phyloP scores from a whole-genome alignment of 2,329 filamentous ascomycete genomes.

The Ascochyta fabae region DNA sequence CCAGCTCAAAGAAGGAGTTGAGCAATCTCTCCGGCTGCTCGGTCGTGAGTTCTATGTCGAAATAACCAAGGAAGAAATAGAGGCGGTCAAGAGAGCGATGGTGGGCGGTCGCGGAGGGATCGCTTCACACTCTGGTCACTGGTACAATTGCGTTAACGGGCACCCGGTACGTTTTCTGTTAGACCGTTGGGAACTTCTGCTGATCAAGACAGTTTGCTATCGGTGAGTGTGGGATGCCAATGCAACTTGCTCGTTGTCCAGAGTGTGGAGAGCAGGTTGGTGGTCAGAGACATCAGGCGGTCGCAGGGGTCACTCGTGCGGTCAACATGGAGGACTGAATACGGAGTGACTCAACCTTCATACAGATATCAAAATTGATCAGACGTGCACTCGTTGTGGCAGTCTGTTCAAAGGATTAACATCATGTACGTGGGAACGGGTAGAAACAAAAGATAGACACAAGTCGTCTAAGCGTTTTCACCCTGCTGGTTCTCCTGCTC shows the following conservation, averaged over 20 bases:
- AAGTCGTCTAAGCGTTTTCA: not conserved
- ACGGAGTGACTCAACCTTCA: not conserved
- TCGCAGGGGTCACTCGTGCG: constrained; percentile 60
- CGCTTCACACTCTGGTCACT: constrained; percentile 60
- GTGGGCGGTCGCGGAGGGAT: constrained; percentile 51
- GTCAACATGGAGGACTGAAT: constrained; percentile 54
- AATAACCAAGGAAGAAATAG: constrained; percentile 53
- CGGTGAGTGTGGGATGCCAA: constrained; percentile 71
- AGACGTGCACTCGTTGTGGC: not conserved
- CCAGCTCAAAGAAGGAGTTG: constrained; percentile 33
- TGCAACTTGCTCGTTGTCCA: constrained; percentile 66
- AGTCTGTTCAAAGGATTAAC: not conserved
- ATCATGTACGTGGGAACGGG: not conserved
- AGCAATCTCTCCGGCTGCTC: constrained; percentile 38
- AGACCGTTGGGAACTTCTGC: not conserved
- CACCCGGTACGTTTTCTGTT: constrained; percentile 53
- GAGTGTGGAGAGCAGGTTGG: constrained; percentile 67
- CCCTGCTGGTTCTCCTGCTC: not conserved
- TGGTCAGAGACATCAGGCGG: constrained; percentile 59
- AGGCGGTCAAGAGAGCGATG: constrained; percentile 57
- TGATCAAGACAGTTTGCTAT: constrained; percentile 58
- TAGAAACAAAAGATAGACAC: not conserved
- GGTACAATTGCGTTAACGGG: constrained; percentile 65
- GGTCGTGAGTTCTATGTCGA: constrained; percentile 48
- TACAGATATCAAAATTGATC: too few relatives aligned